Evolutionary conservation across 768 basidiomycete genomes (phyloP).

Genomic region (Pleurotus giganteus): DNA sequence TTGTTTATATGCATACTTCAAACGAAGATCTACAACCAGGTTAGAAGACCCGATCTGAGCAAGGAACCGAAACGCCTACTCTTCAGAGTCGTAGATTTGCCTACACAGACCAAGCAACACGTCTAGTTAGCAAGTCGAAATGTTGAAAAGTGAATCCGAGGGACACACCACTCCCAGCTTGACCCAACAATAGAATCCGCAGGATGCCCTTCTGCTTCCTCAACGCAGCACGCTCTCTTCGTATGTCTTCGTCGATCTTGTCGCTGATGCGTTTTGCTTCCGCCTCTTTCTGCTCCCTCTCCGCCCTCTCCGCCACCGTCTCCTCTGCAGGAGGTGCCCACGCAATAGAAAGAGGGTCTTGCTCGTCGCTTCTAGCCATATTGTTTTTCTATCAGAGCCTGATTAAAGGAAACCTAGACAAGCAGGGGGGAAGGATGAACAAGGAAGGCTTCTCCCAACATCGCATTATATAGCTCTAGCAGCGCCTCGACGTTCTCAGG

Average conservation of each 20-base stretch:
- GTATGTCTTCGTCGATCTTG: constrained; percentile 39
- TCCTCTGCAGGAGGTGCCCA: constrained; percentile 59
- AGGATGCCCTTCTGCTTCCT: constrained; percentile 46
- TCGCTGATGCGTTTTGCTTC: constrained; percentile 33
- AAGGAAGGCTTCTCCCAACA: too few species aligned
- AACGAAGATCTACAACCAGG: constrained; percentile 5
- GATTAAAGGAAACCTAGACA: too few species aligned
- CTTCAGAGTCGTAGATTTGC: constrained; percentile 60
- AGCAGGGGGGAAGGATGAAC: too few species aligned
- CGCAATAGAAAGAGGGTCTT: constrained; percentile 50
- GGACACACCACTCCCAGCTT: constrained; percentile 42
- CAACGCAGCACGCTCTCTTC: constrained; percentile 36
- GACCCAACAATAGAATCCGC: constrained; percentile 52
- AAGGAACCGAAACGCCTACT: constrained; percentile 27
- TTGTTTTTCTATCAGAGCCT: too few species aligned
- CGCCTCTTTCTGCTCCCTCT: constrained; percentile 46
- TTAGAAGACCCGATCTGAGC: neutral
- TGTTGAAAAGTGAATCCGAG: constrained; percentile 2
- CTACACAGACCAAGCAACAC: constrained; percentile 26
- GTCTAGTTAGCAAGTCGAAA: neutral
- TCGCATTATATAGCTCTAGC: too few species aligned
- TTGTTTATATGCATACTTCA: constrained; percentile 1
- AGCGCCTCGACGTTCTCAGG: too few species aligned
- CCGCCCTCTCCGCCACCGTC: constrained; percentile 39
- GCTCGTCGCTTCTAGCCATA: constrained; percentile 1